phyloP scores from a whole-genome alignment of 2,329 filamentous ascomycete genomes.

The Diatrype stigma region DNA sequence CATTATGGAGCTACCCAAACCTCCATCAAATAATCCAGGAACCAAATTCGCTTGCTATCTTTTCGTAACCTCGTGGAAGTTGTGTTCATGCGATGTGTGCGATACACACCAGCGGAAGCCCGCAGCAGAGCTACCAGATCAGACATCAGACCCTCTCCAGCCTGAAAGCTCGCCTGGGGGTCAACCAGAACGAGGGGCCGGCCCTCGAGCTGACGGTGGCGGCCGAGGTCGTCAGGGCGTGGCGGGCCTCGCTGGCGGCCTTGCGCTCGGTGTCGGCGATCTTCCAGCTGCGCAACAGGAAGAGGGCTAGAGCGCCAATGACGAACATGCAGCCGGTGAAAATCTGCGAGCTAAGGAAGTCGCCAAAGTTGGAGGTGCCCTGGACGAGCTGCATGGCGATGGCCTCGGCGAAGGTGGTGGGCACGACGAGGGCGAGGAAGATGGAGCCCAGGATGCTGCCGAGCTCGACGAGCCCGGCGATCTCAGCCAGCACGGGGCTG shows the following conservation, averaged over 20 bases:
- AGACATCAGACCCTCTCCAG: not conserved
- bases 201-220: not conserved
- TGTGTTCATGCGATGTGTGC: too few relatives aligned
- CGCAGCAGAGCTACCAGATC: too few relatives aligned
- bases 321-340: constrained; percentile 61
- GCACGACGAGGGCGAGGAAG: constrained; percentile 55
- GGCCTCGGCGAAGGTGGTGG: constrained; percentile 44
- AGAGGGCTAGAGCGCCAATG: constrained; percentile 47
- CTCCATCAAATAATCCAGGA: too few relatives aligned
- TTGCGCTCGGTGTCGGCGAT: not conserved
- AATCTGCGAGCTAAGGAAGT: constrained; percentile 55
- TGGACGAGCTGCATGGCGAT: constrained; percentile 49
- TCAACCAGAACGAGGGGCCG: not conserved
- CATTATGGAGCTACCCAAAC: too few relatives aligned
- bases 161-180: not conserved
- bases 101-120: too few relatives aligned
- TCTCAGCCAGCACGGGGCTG: constrained; percentile 55
- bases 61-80: too few relatives aligned
- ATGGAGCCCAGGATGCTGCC: constrained; percentile 54
- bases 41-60: too few relatives aligned
- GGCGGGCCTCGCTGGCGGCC: not conserved
- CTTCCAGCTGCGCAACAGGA: constrained; percentile 57
- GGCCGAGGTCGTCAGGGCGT: not conserved
- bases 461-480: constrained; percentile 55
- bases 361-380: constrained; percentile 29